These are phyloP conservation scores for Podaxis sp. DNA, from an alignment of 768 basidiomycete species.

Conservation along the genomic window DNA sequence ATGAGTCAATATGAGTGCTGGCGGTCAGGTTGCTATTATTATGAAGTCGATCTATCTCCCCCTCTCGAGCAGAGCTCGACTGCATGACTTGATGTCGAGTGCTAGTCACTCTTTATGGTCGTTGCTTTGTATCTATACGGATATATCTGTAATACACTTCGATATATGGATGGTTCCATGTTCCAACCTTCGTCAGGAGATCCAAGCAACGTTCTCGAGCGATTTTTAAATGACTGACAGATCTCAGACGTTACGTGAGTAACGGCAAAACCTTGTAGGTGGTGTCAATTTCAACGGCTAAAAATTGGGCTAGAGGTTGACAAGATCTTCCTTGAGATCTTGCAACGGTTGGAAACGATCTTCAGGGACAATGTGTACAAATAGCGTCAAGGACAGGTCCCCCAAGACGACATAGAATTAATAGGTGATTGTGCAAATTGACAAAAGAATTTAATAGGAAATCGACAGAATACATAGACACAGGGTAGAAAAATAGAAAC, in stretches of 20 bases:
- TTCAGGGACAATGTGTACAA: constrained; percentile 8
- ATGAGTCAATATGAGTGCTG: constrained; percentile 2
- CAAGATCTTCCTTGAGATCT: constrained; percentile 9
- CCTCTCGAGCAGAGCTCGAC: background rate
- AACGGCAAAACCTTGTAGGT: background rate
- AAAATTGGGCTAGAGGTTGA: background rate
- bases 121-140: background rate
- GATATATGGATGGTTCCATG: background rate
- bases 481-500: constrained; percentile 19
- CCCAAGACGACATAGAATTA: constrained; percentile 2
- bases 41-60: constrained; percentile 7
- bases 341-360: background rate
- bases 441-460: constrained; percentile 16
- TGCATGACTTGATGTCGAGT: background rate
- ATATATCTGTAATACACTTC: background rate
- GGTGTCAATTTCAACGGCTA: background rate
- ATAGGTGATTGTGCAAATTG: constrained; percentile 1
- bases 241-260: constrained; percentile 4
- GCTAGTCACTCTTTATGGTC: background rate
- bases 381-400: background rate
- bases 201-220: background rate
- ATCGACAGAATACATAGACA: constrained; percentile 21
- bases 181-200: background rate
- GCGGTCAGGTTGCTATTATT: background rate
- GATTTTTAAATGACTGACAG: background rate